Evolutionary conservation across 768 basidiomycete species (phyloP).

Genomic region (Tylopilus sp.): DNA sequence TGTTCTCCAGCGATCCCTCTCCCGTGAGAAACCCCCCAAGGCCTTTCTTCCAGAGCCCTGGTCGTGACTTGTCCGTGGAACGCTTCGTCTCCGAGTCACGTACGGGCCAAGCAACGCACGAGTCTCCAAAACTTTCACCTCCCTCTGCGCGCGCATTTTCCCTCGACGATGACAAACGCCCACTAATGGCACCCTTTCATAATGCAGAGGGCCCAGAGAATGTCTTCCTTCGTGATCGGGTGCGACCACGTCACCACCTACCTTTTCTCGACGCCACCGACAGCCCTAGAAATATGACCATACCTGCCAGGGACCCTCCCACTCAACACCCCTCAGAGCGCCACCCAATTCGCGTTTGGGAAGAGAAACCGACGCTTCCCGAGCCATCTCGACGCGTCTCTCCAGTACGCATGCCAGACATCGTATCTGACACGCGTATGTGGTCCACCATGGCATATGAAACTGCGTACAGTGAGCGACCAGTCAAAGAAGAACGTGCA

Average conservation of each 20-base stretch:
- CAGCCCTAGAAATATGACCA: not conserved
- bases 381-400: constrained; percentile 14
- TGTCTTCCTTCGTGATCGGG: constrained; percentile 1
- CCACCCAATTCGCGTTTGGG: constrained; percentile 28
- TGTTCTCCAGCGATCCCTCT: constrained; percentile 16
- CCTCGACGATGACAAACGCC: constrained; percentile 7
- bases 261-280: constrained; percentile 1
- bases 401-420: constrained; percentile 1
- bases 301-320: not conserved
- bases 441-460: not conserved
- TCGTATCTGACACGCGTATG: not conserved
- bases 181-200: not conserved
- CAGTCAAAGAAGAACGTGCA: not conserved
- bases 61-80: constrained; percentile 17
- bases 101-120: constrained; percentile 9
- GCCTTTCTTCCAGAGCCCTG: constrained; percentile 9
- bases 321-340: constrained; percentile 9
- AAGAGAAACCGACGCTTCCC: constrained; percentile 14
- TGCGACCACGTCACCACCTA: constrained; percentile 2
- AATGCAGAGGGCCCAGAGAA: constrained; percentile 5
- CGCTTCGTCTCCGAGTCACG: constrained; percentile 10
- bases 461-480: not conserved
- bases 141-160: not conserved
- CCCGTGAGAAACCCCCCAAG: constrained; percentile 7
- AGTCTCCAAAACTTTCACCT: constrained; percentile 12